Evolutionary conservation across 257 asterid genomes (phyloP), one percentile per base, ranked within the genome.

Genomic region (Jacaranda mimosifolia): DNA sequence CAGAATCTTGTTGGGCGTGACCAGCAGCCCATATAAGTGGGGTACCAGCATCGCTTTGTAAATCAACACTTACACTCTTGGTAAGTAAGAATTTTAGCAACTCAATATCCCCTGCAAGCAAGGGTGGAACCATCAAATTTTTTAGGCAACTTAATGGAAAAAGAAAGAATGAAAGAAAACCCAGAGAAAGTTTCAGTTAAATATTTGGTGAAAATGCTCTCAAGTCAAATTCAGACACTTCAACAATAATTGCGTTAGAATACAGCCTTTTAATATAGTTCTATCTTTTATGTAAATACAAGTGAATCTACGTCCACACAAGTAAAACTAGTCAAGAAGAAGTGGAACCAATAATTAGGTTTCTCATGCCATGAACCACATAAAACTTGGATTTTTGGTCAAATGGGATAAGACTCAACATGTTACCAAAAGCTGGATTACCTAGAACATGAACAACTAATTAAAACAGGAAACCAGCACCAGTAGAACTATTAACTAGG

Each of bases 21-120:
- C 99, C 99, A 59, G 98, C 97, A 83, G 99, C 99, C 99, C 98
- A 93, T 68, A 96, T 78, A 67, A 96, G 97, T 14, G 99, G 97
- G 72, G 91, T 87, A 63, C 99, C 99, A 35, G 91, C 94, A 83
- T 91, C 97, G 87, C 99, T 91, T 88, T 89, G 94, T 62, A 86
- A 83, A 78, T 96, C 87, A 83, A 89, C 97, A 88, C 86, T 73
- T 70, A 89, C 83, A 32, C 87, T 92, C 87, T 89, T 88, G 43
- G 88, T 74, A 52, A 96, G 87, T 75, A 96, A 83, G 79, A 85
- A 76, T 64, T 81, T 86, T 83, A 93, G 83, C 80, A 91, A 77
- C 75, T 93, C 97, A 73, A 81, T 73, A 83, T 91, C 89, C 64
- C 98, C 99, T 93, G 91, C 90, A 83, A 84, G 75, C 82, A 82